Base-by-base conservation (phyloP, 176 grass and related monocot genomes). In the Ensete ventricosum region DNA sequence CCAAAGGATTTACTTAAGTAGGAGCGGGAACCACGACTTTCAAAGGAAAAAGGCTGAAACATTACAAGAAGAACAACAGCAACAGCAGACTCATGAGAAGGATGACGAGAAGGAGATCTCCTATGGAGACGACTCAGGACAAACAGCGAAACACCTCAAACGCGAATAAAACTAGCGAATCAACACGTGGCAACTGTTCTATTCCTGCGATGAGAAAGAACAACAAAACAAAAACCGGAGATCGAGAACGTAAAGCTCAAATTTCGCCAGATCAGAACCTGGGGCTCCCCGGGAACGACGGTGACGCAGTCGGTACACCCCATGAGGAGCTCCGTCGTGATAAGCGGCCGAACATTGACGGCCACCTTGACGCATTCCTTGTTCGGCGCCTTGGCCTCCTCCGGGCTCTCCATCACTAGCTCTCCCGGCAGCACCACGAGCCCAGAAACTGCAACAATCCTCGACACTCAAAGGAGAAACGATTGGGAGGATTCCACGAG, bases 261-360 rank as follows among this genome's bases (percentile, higher is more conserved):
- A 24, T 5, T 10, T 43, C n/a, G 5, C 24, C 23, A 19, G 48
- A 69, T 43, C 2, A n/a, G 1, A 76, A 98, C 95, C 95, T 98
- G 95, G n/a, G 95, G 95, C 51, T 91, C 90, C 14, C 90, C 90
- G 0, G 86, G 90, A 8, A 86, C 82, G 72, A 98, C 65, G 11
- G 86, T 85, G 50, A 94, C 88, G 55, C 95, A 98, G 55, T 98
- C 90, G 1, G 90, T 89, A 71, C 88, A 91, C 5, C 95, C 95
- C 0, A 85, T 76, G 65, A 89, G 84, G 54, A 98, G 94, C 86
- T 98, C 94, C 11, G 64, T 12, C 57, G 90, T 98, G 78, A 98
- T 94, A 21, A 98, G 91, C 25, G 95, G 95, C 50, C 95, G 78
- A n/a, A 94, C 77, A 73, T 99, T 99, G 73, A 99, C 90, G 10